Evolutionary conservation across 805 yeast species (phyloP).

Genomic region (Nakazawaea anatomiae): DNA sequence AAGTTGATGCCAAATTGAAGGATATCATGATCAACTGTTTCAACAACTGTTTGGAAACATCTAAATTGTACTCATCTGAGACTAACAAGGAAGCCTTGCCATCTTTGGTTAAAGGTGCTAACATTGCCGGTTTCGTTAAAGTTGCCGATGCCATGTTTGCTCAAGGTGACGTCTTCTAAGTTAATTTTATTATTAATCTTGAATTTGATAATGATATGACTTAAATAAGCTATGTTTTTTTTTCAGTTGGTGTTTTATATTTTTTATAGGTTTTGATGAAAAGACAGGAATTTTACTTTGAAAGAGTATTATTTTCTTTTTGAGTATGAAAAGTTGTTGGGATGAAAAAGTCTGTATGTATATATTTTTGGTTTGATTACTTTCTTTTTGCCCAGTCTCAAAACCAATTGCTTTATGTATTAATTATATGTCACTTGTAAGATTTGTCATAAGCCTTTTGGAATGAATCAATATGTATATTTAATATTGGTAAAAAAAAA

Average conservation of each 20-base stretch:
- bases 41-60: constrained; percentile 87
- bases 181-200: not conserved
- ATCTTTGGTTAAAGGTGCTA: constrained; percentile 96
- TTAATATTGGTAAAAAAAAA: not conserved
- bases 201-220: not conserved
- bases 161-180: constrained; percentile 76
- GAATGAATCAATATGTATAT: not conserved
- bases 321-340: not conserved
- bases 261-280: not conserved
- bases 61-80: constrained; percentile 73
- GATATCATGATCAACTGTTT: constrained; percentile 90
- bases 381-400: no score
- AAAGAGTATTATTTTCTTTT: not conserved
- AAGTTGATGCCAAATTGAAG: constrained; percentile 88
- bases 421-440: not conserved
- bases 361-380: not conserved
- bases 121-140: constrained; percentile 97
- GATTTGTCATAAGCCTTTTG: no score
- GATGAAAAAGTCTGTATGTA: not conserved
- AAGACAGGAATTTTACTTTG: no score
- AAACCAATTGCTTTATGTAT: not conserved
- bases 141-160: constrained; percentile 98
- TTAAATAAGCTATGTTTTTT: not conserved
- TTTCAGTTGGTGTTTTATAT: not conserved
- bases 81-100: constrained; percentile 65